Evolutionary conservation across 1,139 yeast genomes (phyloP).

Genomic region (Lodderomyces metapsilosis): DNA sequence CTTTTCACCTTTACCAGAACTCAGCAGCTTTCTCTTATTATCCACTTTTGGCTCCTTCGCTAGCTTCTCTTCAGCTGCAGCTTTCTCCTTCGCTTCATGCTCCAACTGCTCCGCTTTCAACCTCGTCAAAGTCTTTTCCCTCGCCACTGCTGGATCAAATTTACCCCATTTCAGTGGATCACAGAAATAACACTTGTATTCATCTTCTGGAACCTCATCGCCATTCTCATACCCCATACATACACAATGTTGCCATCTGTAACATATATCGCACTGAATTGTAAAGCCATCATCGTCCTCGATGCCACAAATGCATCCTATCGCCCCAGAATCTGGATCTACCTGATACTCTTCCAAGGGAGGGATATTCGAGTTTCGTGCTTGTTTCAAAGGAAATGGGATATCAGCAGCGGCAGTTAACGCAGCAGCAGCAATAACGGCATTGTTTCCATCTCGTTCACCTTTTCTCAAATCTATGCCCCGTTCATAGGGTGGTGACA

Average conservation of each 20-base stretch:
- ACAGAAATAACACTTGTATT: constrained; percentile 78
- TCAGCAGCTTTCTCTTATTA: constrained; percentile 30
- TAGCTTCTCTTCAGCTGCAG: not conserved
- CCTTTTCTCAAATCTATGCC: constrained; percentile 40
- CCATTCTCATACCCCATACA: constrained; percentile 78
- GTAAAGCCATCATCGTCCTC: constrained; percentile 96
- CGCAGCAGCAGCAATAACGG: constrained; percentile 69
- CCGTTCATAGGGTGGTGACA: constrained; percentile 28
- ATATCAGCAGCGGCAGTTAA: constrained; percentile 70
- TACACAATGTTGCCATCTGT: constrained; percentile 91
- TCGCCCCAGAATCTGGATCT: constrained; percentile 78
- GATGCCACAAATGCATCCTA: constrained; percentile 86
- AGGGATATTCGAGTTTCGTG: constrained; percentile 19
- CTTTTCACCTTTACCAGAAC: constrained; percentile 24
- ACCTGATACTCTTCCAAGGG: constrained; percentile 52
- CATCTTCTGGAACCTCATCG: constrained; percentile 77
- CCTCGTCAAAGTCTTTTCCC: constrained; percentile 35
- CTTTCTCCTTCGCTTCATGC: constrained; percentile 7
- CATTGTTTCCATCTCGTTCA: constrained; percentile 43
- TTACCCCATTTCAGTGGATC: constrained; percentile 55
- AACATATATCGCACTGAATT: constrained; percentile 88
- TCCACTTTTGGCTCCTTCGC: constrained; percentile 3
- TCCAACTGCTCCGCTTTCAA: constrained; percentile 17
- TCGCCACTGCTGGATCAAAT: constrained; percentile 42
- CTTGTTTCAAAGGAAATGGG: constrained; percentile 48